phyloP scores from a whole-genome alignment of 257 asterid genomes.

The Nicotiana noctiflora region DNA sequence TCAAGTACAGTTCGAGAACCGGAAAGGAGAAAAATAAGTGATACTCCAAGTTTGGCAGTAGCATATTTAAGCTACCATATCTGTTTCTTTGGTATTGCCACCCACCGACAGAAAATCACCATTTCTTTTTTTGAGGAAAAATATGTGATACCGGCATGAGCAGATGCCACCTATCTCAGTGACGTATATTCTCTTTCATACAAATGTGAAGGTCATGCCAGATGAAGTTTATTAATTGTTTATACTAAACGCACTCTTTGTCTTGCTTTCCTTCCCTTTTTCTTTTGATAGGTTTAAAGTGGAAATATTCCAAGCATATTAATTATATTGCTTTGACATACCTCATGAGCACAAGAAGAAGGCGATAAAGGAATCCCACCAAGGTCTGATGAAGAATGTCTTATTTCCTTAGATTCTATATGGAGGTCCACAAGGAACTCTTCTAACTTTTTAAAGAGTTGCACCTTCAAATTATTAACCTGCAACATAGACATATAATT shows the following conservation, averaged over 20 bases:
- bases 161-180: not conserved
- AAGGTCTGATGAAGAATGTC: constrained; percentile 29
- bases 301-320: not conserved
- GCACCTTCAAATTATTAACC: constrained; percentile 87
- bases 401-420: constrained; percentile 56
- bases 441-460: constrained; percentile 86
- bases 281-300: not conserved
- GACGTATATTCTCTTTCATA: not conserved
- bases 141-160: constrained; percentile 8
- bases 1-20: not conserved
- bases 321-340: constrained; percentile 26
- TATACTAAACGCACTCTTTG: not conserved
- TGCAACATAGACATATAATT: constrained; percentile 11
- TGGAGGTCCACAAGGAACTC: constrained; percentile 81
- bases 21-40: constrained; percentile 1
- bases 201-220: not conserved
- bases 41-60: not conserved
- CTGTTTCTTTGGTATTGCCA: not conserved
- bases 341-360: constrained; percentile 58
- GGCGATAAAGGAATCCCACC: constrained; percentile 33
- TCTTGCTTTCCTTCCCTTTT: not conserved
- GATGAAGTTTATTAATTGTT: not conserved
- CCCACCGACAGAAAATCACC: not conserved
- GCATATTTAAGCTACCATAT: not conserved
- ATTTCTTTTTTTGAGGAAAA: not conserved